Evolutionary conservation across 371 early-diverging fungal genomes (phyloP), one percentile per base, ranked within the genome.

Genomic region (Mucor lusitanicus): DNA sequence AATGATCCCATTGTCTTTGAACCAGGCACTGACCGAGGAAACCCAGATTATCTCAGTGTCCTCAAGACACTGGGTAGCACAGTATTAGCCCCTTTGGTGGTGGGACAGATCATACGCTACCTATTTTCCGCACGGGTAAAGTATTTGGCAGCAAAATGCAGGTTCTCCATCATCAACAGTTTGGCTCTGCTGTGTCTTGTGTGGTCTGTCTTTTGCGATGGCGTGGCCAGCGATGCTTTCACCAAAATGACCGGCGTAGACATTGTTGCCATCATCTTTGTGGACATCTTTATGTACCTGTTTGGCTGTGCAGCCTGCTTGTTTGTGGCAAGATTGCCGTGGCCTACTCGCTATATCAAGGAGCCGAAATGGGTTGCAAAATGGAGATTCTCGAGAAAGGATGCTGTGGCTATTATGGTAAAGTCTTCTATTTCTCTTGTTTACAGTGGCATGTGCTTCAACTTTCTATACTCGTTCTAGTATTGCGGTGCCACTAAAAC

Each of bases 401-500:
- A 85, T 64, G 63, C 87, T 13, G 81, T 84, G 11, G 89, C 91
- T 2, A 82, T 88, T 56, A 83, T 86, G 77, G 80, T 75, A 78
- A 6, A 25, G 44, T 11, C 46, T 28, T 0, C n/a, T 3, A 2
- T 2, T 9, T 33, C 30, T 0, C 32, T 17, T 17, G 3, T 32
- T 32, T n/a, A n/a, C n/a, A 53, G 4, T 25, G 3, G 19, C 15
- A 8, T 23, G 12, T 28, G 32, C 55, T 15, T 61, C 11, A 42
- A 46, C n/a, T 33, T 9, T 53, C 33, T 33, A 6, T 30, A 8
- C 33, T 7, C 23, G 32, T 3, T 2, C 17, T 63, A 82, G 83
- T 84, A 84, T 74, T 90, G 90, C 73, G 90, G 88, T n/a, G 88
- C 90, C 0, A 90, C 91, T 3, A 92, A 92, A 68, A 90, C 91